phyloP scores from a whole-genome alignment of 2,329 filamentous ascomycete species.

The Arachnomyces sp. region DNA sequence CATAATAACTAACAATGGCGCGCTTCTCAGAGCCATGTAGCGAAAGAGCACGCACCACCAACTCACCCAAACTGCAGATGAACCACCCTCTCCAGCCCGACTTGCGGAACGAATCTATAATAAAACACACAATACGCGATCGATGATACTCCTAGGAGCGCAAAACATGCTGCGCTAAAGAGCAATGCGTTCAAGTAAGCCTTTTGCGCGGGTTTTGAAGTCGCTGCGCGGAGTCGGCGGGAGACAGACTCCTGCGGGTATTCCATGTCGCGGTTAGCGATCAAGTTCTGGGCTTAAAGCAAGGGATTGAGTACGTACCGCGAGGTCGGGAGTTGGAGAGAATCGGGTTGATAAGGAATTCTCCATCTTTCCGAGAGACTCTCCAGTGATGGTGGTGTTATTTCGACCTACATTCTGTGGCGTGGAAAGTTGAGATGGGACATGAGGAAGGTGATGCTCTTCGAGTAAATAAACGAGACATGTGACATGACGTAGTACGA shows the following conservation, averaged over 20 bases:
- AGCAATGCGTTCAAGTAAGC: conserved; percentile 56
- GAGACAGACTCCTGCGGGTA: conserved; percentile 43
- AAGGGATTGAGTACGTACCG: conserved; percentile 1
- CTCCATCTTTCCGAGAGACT: not conserved
- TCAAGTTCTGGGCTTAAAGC: conserved; percentile 2
- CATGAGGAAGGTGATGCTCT: not conserved
- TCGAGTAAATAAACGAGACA: not conserved
- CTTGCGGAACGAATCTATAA: conserved; percentile 57
- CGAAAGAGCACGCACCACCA: no score
- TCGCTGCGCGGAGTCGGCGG: conserved; percentile 45
- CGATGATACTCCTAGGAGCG: conserved; percentile 51
- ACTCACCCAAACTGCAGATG: conserved; percentile 58
- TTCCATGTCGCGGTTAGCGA: conserved; percentile 32
- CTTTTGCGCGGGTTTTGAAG: conserved; percentile 54
- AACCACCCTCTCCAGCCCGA: conserved; percentile 53
- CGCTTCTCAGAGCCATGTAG: not conserved
- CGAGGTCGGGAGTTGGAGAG: no score
- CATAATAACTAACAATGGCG: not conserved
- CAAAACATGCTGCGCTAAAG: conserved; percentile 42
- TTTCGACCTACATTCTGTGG: no score
- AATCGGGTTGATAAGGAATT: no score
- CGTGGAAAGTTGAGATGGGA: not conserved
- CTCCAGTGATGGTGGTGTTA: not conserved
- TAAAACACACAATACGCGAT: conserved; percentile 61
- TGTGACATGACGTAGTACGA: conserved; percentile 11